These are phyloP conservation scores for Phialemonium atrogriseum DNA, from an alignment of 2,329 filamentous ascomycete genomes.

Conservation along the genomic window DNA sequence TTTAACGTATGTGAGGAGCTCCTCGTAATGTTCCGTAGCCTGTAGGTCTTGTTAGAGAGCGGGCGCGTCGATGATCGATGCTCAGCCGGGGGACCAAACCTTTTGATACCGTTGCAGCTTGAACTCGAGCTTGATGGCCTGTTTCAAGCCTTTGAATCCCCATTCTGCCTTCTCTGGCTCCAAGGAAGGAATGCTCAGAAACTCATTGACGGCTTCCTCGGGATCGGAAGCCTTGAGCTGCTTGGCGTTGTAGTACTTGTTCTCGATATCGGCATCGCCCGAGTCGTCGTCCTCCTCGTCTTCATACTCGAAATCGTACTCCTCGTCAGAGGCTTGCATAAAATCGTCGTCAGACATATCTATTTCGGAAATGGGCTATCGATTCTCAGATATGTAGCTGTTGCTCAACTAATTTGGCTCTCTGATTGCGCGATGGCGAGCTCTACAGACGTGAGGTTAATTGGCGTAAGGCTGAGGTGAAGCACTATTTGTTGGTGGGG, in stretches of 20 bases:
- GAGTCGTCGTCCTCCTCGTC: slow-evolving; percentile 79
- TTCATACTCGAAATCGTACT: slow-evolving; percentile 98
- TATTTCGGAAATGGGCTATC: too few relatives aligned
- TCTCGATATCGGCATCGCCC: slow-evolving; percentile 91
- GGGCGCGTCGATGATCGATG: slow-evolving; percentile 2
- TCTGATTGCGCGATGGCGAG: too few relatives aligned
- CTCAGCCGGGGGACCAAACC: slow-evolving; percentile 34
- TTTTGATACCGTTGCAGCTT: slow-evolving; percentile 81
- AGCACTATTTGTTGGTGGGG: slow-evolving; percentile 2
- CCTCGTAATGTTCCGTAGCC: slow-evolving; percentile 86
- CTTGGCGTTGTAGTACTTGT: slow-evolving; percentile 99
- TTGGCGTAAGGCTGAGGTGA: slow-evolving; percentile 1
- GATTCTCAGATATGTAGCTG: too few relatives aligned
- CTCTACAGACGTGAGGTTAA: too few relatives aligned
- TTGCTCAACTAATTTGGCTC: too few relatives aligned
- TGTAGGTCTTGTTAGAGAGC: slow-evolving; percentile 25
- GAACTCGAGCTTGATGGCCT: slow-evolving; percentile 96
- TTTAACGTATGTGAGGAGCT: slow-evolving; percentile 95
- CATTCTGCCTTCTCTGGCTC: slow-evolving; percentile 93
- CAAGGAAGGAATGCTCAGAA: slow-evolving; percentile 75
- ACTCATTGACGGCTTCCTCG: slow-evolving; percentile 83
- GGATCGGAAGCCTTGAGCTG: slow-evolving; percentile 85
- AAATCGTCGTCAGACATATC: slow-evolving; percentile 84
- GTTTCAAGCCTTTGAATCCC: slow-evolving; percentile 97
- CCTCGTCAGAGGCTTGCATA: slow-evolving; percentile 85